phyloP scores from a whole-genome alignment of 768 basidiomycete species.

The Trametes cubensis region DNA sequence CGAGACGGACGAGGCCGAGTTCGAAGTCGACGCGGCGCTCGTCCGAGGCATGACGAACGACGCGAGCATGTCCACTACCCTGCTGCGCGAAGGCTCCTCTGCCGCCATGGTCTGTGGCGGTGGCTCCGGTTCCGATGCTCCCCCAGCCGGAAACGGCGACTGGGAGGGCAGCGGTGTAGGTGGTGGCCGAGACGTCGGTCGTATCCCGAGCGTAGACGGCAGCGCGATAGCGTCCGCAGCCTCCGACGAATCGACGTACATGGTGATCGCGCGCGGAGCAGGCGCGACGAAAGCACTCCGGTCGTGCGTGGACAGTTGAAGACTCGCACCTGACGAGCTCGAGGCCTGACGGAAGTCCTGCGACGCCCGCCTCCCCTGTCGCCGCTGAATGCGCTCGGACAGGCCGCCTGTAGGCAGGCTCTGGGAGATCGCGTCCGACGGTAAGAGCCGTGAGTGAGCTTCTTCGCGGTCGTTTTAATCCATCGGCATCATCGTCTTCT shows the following conservation, averaged over 20 bases:
- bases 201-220: slow-evolving; percentile 73
- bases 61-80: slow-evolving; percentile 32
- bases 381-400: slow-evolving; percentile 24
- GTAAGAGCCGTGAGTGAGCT: background rate
- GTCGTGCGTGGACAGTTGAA: slow-evolving; percentile 54
- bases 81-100: slow-evolving; percentile 12
- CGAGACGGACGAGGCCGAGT: slow-evolving; percentile 14
- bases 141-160: slow-evolving; percentile 5
- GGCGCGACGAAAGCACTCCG: slow-evolving; percentile 63
- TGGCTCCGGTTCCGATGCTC: slow-evolving; percentile 16
- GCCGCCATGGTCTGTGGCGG: background rate
- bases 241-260: slow-evolving; percentile 63
- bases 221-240: slow-evolving; percentile 57
- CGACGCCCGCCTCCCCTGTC: slow-evolving; percentile 28
- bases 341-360: slow-evolving; percentile 25
- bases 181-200: slow-evolving; percentile 33
- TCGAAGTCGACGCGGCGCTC: background rate
- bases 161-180: slow-evolving; percentile 25
- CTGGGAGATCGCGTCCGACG: slow-evolving; percentile 28
- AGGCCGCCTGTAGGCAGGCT: slow-evolving; percentile 35
- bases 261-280: slow-evolving; percentile 74
- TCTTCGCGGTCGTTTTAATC: slow-evolving; percentile 6
- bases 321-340: slow-evolving; percentile 41
- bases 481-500: slow-evolving; percentile 14
- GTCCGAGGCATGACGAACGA: slow-evolving; percentile 27